Evolutionary conservation across 202 grass and related monocot species (phyloP), one percentile per base, ranked within the genome.

Genomic region (Eragrostis tef): DNA sequence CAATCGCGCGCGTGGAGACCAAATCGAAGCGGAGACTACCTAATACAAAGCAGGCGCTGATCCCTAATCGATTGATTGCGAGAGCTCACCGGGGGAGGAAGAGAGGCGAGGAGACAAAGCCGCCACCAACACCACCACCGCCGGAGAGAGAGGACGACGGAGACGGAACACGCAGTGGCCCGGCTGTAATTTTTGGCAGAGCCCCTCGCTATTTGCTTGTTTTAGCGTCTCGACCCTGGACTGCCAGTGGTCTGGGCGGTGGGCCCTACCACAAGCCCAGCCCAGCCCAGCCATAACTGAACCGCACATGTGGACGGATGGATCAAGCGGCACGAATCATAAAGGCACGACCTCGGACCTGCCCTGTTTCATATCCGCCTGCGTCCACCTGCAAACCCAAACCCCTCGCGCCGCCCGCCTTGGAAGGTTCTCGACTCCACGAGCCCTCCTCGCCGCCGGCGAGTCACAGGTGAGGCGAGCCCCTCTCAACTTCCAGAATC

Each of bases 381-480:
- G 66, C 36, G 11, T 47, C 6, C 17, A 7, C 0, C 52, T 6
- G 62, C 44, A 54, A 26, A 64, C 45, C 45, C 74, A 50, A 60
- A 3, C 11, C 66, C 59, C 71, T 75, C 61, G 59, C 81, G 19
- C 73, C 82, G 65, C 74, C 65, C 54, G 45, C 64, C 54, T 66
- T 20, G 29, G 81, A 71, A 88, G 77, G 64, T 81, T 70, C 81
- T 75, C 22, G 80, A 84, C 29, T 44, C 6, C n/a, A 4, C 56
- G 6, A 17, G 31, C 36, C 25, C 41, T 39, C 44, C 52, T 64
- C 53, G 42, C 70, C 34, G 61, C 51, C 43, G 43, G 46, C 31
- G 43, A 68, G 51, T n/a, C 84, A 69, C 78, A 84, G 86, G 81
- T 80, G 63, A 75, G 70, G 39, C 70, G 29, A 61, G 36, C 41